These are phyloP conservation scores for Symbiodinium pilosum DNA, from an alignment of 73 alveolate species.

Conservation along the genomic window DNA sequence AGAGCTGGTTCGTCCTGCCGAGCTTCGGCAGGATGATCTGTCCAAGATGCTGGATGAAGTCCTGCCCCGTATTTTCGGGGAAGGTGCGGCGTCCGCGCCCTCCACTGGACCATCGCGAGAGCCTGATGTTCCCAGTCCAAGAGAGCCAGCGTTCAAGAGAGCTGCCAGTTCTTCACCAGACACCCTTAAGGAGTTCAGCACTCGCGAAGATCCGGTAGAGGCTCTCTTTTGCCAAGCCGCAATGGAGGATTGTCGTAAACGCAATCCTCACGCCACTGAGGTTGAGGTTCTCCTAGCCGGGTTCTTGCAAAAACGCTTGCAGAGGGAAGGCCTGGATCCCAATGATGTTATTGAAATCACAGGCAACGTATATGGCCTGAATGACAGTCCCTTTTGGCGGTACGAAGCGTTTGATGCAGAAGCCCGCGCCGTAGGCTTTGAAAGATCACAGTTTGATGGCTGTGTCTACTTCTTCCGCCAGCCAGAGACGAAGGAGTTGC, in stretches of 20 bases:
- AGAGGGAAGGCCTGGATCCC: not conserved
- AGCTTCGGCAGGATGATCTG: not conserved
- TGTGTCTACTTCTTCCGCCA: not conserved
- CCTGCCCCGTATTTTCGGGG: no score
- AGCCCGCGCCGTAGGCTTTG: not conserved
- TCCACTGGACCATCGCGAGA: not conserved
- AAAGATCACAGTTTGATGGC: not conserved
- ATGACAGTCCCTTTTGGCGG: conserved; percentile 10
- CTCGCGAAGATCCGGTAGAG: not conserved
- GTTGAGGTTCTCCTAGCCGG: conserved; percentile 9
- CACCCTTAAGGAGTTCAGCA: not conserved
- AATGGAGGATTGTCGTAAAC: not conserved
- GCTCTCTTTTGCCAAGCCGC: not conserved
- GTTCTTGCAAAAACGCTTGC: not conserved
- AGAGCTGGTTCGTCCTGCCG: not conserved
- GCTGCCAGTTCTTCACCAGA: not conserved
- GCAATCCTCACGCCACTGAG: not conserved
- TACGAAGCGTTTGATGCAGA: not conserved
- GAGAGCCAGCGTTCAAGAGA: not conserved
- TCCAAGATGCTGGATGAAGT: not conserved
- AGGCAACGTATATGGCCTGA: not conserved
- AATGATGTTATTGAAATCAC: not conserved
- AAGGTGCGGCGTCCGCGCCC: not conserved
- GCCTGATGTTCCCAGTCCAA: not conserved
- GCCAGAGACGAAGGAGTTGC: not conserved